Base-by-base conservation (phyloP, 2,329 filamentous ascomycete species). In the Cadophora malorum region DNA sequence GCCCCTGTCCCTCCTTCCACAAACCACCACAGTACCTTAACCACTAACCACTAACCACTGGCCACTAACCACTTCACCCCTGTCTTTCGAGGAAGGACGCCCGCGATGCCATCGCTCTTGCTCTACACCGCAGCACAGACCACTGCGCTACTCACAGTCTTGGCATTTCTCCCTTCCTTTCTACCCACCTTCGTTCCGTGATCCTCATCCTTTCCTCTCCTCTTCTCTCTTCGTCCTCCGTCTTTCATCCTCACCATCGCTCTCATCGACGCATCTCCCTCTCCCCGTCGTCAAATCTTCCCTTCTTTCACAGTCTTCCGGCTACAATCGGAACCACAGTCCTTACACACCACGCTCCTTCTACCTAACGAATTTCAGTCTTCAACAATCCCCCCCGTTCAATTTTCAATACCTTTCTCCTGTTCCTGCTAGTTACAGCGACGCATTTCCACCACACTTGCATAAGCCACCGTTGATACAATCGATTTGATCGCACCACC, bases 351-450 rank as follows among this genome's bases (percentile, higher is more conserved):
- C 50, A 55, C 47, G 35, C 62, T 55, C 62, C 62, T 55, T 56
- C 31, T 33, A 38, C 45, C n/a, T 63, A 25, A 63, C 60, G 60
- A 63, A 47, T 63, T 63, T 62, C 59, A 21, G 33, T 49, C 38
- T 35, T 49, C 31, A 10, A 63, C 61, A 9, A 52, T 25, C 45
- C 28, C 25, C 23, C 41, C 49, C 61, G 45, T 53, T 67, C 25
- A 23, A 28, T 45, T 59, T 53, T 35, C 31, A 59, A 38, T 45
- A 63, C 64, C 23, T 62, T 76, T 74, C 74, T 69, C 64, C 70
- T 76, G 75, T 58, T 56, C 74, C 76, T 78, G 76, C 75, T 67
- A 78, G 75, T 70, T 76, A 68, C 76, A 77, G 76, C 70, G 73
- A 78, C 74, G 38, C 68, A 74, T 73, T 74, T 74, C 70, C 66